Base-by-base conservation (phyloP, 495 filamentous ascomycete species). In the Talaromyces proteolyticus region DNA sequence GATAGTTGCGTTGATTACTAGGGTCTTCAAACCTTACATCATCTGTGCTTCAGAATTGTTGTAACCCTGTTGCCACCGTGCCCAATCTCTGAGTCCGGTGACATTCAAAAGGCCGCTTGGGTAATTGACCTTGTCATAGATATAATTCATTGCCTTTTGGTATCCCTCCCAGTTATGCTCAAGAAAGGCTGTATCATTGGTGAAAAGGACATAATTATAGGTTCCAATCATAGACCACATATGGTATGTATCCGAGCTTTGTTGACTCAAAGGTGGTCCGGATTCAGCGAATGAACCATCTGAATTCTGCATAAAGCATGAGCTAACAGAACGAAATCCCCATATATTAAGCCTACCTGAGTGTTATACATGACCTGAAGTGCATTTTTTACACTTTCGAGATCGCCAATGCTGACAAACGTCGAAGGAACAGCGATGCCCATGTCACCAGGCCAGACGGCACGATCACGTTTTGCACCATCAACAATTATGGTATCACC, bases 141-240 rank as follows among this genome's bases (percentile, higher is more conserved):
- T 69, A 46, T 74, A 83, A 24, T 59, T 53, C 76, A 85, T 81
- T 12, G 77, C 79, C 25, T 55, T 56, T 23, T 68, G 56, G 56
- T 81, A 84, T 16, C 64, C 65, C 3, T 62, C 49, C 77, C 77
- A 83, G 47, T 76, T 78, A 19, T 62, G 34, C 21, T 46, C 46
- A 7, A 82, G 57, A 52, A 79, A 84, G 14, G 62, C 58, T 11
- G 68, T 69, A 48, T 84, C 77, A 37, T 77, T 72, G 5, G 78
- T 81, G 54, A 70, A 81, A 10, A 85, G 67, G 42, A 79, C 61
- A 52, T 84, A 85, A 47, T 83, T 81, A 56, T 80, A 82, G 10
- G 77, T 82, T 17, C 81, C 80, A 37, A 83, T 76, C 69, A 85
- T 75, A 4, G 74, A 72, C 72, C 76, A 78, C 74, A 83, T 79